Conservation (phyloP, 805 yeast species). For the Pichia thaimueangensis region DNA sequence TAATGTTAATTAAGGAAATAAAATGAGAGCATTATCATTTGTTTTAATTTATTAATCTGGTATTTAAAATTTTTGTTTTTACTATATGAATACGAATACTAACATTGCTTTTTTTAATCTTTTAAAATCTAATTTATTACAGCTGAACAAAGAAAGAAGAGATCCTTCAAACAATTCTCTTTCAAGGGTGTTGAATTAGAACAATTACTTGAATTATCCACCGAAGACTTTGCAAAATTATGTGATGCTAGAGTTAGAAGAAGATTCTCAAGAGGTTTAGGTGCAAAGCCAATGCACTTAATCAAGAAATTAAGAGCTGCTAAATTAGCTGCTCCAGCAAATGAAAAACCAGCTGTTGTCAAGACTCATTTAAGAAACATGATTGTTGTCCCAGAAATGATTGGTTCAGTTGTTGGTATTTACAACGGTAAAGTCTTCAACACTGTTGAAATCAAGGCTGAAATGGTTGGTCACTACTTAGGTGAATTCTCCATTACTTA, state of each 20-base stretch:
- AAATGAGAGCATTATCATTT: no score
- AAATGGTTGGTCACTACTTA: conserved; percentile 99
- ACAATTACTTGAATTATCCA: conserved; percentile 86
- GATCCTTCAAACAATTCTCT: conserved; percentile 93
- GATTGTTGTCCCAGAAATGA: conserved; percentile 99
- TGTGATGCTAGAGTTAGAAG: conserved; percentile 99
- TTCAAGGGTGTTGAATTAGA: conserved; percentile 98
- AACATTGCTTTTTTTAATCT: conserved; percentile 15
- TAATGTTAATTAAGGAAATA: no score
- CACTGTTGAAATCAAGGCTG: conserved; percentile 98
- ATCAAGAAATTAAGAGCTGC: conserved; percentile 97
- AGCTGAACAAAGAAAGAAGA: conserved; percentile 67
- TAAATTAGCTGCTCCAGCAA: conserved; percentile 79
- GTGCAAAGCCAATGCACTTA: conserved; percentile 90
- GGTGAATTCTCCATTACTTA: conserved; percentile 99
- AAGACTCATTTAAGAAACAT: conserved; percentile 99
- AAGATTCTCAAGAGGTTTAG: conserved; percentile 98
- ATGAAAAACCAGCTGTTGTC: conserved; percentile 96
- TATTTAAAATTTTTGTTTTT: no score
- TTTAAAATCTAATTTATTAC: conserved; percentile 20
- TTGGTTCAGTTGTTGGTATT: conserved; percentile 96
- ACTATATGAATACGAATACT: conserved; percentile 17
- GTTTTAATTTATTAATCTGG: no score
- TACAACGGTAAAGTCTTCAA: conserved; percentile 99
- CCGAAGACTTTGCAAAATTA: conserved; percentile 94